Percentiles rank a stretch among this genome's conserved stretches.
These are phyloP conservation scores for Lachnellula hyalina DNA, from an alignment of 2,329 filamentous ascomycete genomes.

Conservation along the genomic window DNA sequence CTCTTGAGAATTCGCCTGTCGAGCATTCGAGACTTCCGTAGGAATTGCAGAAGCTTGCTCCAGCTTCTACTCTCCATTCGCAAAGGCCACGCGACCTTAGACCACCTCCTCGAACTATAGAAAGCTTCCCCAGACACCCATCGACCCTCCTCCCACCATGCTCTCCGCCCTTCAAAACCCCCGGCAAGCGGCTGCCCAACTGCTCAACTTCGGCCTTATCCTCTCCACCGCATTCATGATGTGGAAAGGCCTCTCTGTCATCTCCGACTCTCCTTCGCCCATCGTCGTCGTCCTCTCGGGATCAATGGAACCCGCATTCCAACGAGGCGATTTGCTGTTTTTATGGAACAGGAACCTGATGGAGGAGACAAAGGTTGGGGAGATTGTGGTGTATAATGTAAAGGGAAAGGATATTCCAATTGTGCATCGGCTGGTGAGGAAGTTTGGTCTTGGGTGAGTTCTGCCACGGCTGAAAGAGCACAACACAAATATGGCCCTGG, in stretches of 20 bases:
- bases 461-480: background rate
- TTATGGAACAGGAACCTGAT: conserved; percentile 51
- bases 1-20: background rate
- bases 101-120: background rate
- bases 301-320: conserved; percentile 57
- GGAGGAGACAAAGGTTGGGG: conserved; percentile 60
- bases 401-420: conserved; percentile 92
- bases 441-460: conserved; percentile 54
- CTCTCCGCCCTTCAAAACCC: conserved; percentile 54
- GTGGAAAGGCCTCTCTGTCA: conserved; percentile 65
- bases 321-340: conserved; percentile 53
- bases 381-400: conserved; percentile 72
- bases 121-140: background rate
- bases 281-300: conserved; percentile 58
- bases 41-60: too few species aligned
- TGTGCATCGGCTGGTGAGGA: conserved; percentile 84
- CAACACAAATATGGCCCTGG: too few species aligned
- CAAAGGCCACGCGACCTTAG: background rate
- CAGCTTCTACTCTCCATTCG: too few species aligned
- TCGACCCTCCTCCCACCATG: conserved; percentile 37
- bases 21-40: background rate
- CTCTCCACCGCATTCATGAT: conserved; percentile 71
- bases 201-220: conserved; percentile 69
- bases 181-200: conserved; percentile 60
- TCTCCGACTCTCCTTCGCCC: conserved; percentile 53